Conservation (phyloP, 495 filamentous ascomycete species). For the Geopyxis carbonaria region DNA sequence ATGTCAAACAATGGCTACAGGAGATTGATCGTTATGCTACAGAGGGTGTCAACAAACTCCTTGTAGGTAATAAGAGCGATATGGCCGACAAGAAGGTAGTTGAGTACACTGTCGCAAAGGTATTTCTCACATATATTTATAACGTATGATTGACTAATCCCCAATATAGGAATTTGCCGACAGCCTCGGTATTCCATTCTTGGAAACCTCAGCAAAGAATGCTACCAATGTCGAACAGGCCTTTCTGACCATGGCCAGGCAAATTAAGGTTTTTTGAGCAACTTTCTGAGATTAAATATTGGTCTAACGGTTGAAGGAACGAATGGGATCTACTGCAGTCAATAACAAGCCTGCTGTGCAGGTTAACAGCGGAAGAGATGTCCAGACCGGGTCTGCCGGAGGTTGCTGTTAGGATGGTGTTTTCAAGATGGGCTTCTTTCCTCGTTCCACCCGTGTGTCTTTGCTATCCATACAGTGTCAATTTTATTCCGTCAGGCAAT, state of each 20-base stretch:
- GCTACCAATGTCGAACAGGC: conserved; percentile 98
- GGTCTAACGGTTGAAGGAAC: conserved; percentile 54
- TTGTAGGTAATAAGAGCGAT: conserved; percentile 99
- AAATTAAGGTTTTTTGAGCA: conserved; percentile 51
- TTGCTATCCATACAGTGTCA: conserved; percentile 4
- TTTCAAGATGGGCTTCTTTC: conserved; percentile 3
- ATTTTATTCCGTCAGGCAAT: conserved; percentile 6
- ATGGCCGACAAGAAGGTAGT: conserved; percentile 99
- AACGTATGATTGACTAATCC: not conserved
- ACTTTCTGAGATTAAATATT: not conserved
- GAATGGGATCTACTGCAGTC: conserved; percentile 86
- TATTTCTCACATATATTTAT: conserved; percentile 25
- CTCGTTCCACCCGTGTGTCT: conserved; percentile 3
- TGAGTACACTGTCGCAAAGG: conserved; percentile 98
- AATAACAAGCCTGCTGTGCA: conserved; percentile 98
- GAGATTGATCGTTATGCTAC: conserved; percentile 98
- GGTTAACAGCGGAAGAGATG: conserved; percentile 82
- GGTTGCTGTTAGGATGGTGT: conserved; percentile 74
- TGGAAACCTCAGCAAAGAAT: conserved; percentile 99
- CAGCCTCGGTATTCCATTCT: conserved; percentile 95
- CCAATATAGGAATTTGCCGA: conserved; percentile 80
- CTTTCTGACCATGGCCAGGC: conserved; percentile 98
- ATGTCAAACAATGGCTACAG: conserved; percentile 99
- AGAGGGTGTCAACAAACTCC: conserved; percentile 96
- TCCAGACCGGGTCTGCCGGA: conserved; percentile 73